A percentile compares a stretch with the other conserved stretches of the same genome.
phyloP scores from a whole-genome alignment of 202 grass and related monocot species.

The Alloteropsis angusta region DNA sequence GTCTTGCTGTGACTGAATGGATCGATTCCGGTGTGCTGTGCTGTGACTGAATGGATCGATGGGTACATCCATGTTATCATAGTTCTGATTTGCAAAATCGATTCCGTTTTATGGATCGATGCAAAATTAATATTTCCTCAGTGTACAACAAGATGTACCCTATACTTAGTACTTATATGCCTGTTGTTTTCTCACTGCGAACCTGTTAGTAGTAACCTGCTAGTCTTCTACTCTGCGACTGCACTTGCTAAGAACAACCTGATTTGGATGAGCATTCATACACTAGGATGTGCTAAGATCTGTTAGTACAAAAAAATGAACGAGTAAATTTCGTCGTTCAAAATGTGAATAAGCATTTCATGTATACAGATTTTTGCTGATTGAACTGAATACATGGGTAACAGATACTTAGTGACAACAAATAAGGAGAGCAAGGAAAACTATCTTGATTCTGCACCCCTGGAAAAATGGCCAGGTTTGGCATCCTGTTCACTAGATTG shows the following conservation, averaged over 20 bases:
- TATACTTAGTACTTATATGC: too few relatives aligned
- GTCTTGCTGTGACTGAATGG: too few relatives aligned
- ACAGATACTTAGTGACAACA: slow-evolving; percentile 75
- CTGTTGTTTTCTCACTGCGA: too few relatives aligned
- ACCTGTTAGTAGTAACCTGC: too few relatives aligned
- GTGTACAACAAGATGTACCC: too few relatives aligned
- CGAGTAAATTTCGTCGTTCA: slow-evolving; percentile 4
- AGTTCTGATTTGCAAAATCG: too few relatives aligned
- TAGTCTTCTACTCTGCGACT: background rate
- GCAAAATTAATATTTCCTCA: too few relatives aligned
- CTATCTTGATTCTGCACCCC: slow-evolving; percentile 68
- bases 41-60: too few relatives aligned
- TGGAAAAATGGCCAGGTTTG: slow-evolving; percentile 83
- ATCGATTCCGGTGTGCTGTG: too few relatives aligned
- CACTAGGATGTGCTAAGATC: background rate
- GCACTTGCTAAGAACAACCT: background rate
- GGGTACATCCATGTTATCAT: too few relatives aligned
- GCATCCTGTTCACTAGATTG: background rate
- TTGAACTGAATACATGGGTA: slow-evolving; percentile 18
- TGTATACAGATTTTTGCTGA: slow-evolving; percentile 1
- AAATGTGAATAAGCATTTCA: background rate
- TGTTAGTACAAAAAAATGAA: background rate
- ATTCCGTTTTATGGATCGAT: too few relatives aligned
- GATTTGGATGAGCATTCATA: background rate
- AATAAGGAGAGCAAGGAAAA: slow-evolving; percentile 58